Base-by-base conservation (phyloP, 805 yeast genomes). In the Kodamaea kaohsiungensis region DNA sequence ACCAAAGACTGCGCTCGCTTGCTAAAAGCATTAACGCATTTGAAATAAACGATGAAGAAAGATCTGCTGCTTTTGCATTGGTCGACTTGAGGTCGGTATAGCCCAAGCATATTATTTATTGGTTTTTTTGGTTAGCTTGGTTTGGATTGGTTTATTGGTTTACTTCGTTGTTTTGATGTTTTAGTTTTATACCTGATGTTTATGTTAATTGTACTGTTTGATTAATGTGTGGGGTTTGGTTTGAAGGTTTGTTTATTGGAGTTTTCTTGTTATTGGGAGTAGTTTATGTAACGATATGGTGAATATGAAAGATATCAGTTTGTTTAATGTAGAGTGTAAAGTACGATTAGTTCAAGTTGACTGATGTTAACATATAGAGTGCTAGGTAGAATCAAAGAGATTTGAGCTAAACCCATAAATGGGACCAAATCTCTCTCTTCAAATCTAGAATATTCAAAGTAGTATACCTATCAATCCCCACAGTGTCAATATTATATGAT, bases 21-120 rank as follows among this genome's bases (percentile, higher is more conserved):
- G 35, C 45, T 51, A 40, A 30, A 42, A 25, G 40, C 38, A 51
- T 18, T 9, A 45, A 25, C 19, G 45, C 45, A 25, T 19, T 25
- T 37, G 59, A 56, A 22, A 38, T 53, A 16, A 61, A 64, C 47
- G 69, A 65, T 37, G 78, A 73, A 49, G 84, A 82, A 64, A 81
- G 81, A 53, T 63, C 68, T 12, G 90, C 90, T 1, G 86, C 86
- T 2, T 77, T 78, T 59, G 89, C 89, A 2, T 75, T 85, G 59
- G 88, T 85, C n/a, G 84, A 83, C 63, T 71, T 85, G 66, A 80
- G 58, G 33, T 35, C 37, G 39, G 46, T 42, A n/a, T 46, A 46
- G 27, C 19, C 35, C 35, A 30, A 30, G 35, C 35, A 30, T 30
- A 19, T 39, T 40, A 40, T 40, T 40, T 40, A 40, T 40, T 40